Conservation (phyloP, 2,329 filamentous ascomycete genomes). For the Colletotrichum sp. region DNA sequence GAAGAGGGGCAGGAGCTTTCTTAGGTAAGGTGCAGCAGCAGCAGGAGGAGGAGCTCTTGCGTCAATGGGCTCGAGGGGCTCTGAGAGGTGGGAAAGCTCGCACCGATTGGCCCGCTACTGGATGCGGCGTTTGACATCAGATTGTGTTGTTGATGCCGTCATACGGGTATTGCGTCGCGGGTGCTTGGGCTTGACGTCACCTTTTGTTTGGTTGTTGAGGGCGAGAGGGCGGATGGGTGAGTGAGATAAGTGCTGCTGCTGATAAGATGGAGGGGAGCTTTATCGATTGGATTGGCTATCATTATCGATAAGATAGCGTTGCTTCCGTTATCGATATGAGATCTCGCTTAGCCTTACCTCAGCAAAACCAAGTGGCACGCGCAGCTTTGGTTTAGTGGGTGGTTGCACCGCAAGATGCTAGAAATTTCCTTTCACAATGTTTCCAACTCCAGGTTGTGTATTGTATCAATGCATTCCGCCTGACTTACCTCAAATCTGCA, state of each 20-base stretch:
- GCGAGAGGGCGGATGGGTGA: background rate
- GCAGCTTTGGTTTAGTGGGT: background rate
- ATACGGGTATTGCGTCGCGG: background rate
- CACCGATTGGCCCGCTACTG: background rate
- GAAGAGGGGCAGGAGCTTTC: background rate
- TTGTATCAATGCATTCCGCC: background rate
- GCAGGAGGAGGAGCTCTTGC: constrained; percentile 6
- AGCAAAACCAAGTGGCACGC: background rate
- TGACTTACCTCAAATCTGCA: background rate
- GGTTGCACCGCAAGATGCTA: background rate
- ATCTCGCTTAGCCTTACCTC: background rate
- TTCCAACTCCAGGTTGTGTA: background rate
- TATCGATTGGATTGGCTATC: background rate
- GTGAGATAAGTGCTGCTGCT: background rate
- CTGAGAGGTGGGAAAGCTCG: background rate
- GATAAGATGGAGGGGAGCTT: background rate
- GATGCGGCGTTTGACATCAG: constrained; percentile 19
- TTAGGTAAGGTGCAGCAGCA: background rate
- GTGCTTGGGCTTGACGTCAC: constrained; percentile 16
- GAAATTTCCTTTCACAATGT: background rate
- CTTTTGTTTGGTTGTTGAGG: background rate
- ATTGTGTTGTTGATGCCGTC: constrained; percentile 17
- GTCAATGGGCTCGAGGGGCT: background rate
- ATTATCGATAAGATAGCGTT: background rate
- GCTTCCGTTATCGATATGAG: background rate